A percentile compares a stretch with the other conserved stretches of the same genome.
phyloP scores from a whole-genome alignment of 192 early-diverging fungal genomes.

The Coemansia erecta region DNA sequence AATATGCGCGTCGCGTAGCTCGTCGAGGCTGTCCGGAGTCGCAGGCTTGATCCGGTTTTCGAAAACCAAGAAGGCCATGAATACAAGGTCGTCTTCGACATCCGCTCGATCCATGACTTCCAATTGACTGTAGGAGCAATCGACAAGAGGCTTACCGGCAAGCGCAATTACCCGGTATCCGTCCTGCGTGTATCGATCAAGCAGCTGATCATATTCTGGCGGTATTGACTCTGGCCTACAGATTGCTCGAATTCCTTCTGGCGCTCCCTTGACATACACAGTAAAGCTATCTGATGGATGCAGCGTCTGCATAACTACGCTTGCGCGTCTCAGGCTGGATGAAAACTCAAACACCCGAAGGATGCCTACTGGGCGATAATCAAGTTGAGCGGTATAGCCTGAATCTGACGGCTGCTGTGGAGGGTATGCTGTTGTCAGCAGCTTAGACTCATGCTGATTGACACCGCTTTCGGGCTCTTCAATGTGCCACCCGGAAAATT shows the following conservation, averaged over 20 bases:
- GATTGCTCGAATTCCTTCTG: conserved; percentile 85
- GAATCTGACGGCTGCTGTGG: neutral
- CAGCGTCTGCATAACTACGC: conserved; percentile 71
- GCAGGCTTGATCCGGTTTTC: conserved; percentile 95
- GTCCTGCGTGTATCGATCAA: conserved; percentile 81
- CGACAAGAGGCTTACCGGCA: conserved; percentile 65
- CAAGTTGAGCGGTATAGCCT: too few relatives aligned
- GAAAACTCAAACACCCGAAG: conserved; percentile 88
- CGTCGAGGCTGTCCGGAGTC: conserved; percentile 68
- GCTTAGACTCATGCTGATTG: conserved; percentile 29
- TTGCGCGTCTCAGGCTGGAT: conserved; percentile 82
- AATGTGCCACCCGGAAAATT: conserved; percentile 87
- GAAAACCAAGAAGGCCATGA: conserved; percentile 95
- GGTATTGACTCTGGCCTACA: conserved; percentile 80
- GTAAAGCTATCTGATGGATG: conserved; percentile 4
- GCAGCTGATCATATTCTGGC: conserved; percentile 65
- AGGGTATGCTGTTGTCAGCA: conserved; percentile 2
- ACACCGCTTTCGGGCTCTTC: conserved; percentile 66
- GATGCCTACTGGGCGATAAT: conserved; percentile 50
- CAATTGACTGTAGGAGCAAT: conserved; percentile 41
- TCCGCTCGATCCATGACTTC: conserved; percentile 62
- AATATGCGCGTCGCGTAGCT: conserved; percentile 78
- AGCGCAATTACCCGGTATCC: conserved; percentile 95
- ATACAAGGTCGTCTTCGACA: conserved; percentile 74
- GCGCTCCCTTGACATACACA: conserved; percentile 95